A percentile compares a stretch with the other conserved stretches of the same genome.
Conservation (phyloP, 139 green algal species). For the Micromonas commoda region DNA sequence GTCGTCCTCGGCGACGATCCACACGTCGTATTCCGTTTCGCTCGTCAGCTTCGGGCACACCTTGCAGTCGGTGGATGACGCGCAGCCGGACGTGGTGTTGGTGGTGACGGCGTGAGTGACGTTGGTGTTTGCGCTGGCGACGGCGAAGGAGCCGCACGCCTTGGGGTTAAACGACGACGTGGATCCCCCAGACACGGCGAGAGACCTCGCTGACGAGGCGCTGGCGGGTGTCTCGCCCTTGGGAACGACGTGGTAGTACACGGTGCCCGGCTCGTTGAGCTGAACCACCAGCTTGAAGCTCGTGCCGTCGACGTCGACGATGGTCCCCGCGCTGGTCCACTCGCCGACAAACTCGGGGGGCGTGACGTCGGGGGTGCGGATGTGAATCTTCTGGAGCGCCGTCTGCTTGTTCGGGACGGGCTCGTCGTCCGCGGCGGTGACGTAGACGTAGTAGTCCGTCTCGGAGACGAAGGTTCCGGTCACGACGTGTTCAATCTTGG, state of each 20-base stretch:
- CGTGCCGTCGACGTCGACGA: neutral
- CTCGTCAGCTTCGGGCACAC: neutral
- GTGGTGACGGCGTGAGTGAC: neutral
- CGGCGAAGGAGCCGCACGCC: neutral
- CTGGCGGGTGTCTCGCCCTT: neutral
- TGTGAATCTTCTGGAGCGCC: neutral
- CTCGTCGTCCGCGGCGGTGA: conserved; percentile 3
- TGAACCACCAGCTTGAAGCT: conserved; percentile 15
- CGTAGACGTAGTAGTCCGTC: conserved; percentile 9
- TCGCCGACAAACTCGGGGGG: conserved; percentile 9
- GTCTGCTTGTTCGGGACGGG: neutral
- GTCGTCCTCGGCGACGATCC: conserved; percentile 17
- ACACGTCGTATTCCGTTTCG: conserved; percentile 22
- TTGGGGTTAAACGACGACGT: too few species aligned
- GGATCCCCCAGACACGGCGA: too few species aligned
- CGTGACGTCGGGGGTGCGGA: conserved; percentile 15
- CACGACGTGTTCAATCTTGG: too few species aligned
- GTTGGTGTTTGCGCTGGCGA: neutral
- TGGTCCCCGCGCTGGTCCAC: neutral
- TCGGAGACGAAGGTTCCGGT: neutral
- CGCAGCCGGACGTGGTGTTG: too few species aligned
- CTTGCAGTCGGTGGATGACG: neutral
- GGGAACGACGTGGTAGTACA: conserved; percentile 5
- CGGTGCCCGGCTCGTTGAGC: conserved; percentile 8
- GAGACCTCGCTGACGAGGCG: too few species aligned